These are phyloP conservation scores for Aspergillus quadricinctus DNA, from an alignment of 2,329 filamentous ascomycete species.

Conservation along the genomic window DNA sequence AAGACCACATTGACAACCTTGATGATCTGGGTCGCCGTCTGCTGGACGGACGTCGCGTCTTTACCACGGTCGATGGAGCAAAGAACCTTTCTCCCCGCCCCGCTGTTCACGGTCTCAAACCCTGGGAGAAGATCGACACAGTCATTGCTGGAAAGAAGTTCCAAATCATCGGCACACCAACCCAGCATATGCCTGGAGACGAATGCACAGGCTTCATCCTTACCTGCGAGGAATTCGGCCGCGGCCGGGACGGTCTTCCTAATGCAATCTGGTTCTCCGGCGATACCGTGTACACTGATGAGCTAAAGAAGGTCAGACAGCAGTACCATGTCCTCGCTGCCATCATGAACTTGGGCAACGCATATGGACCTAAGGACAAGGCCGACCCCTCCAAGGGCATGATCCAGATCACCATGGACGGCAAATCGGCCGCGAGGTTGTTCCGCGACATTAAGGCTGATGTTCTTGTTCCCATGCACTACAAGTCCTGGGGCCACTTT, in stretches of 20 bases:
- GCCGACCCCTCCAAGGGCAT: constrained; percentile 11
- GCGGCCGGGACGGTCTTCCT: constrained; percentile 29
- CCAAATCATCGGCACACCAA: constrained; percentile 42
- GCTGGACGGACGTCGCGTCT: constrained; percentile 44
- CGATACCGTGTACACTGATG: constrained; percentile 46
- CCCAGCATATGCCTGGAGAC: constrained; percentile 41
- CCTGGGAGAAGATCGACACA: constrained; percentile 36
- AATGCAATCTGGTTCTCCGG: constrained; percentile 50
- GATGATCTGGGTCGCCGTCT: constrained; percentile 45
- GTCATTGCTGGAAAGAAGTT: constrained; percentile 32
- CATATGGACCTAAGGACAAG: constrained; percentile 13
- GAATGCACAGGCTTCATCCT: constrained; percentile 48
- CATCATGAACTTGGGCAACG: constrained; percentile 41
- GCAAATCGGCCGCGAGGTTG: constrained; percentile 37
- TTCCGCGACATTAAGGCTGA: constrained; percentile 40
- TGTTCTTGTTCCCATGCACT: constrained; percentile 46
- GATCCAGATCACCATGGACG: constrained; percentile 38
- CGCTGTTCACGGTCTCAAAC: constrained; percentile 36
- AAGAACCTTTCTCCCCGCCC: constrained; percentile 43
- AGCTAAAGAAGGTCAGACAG: constrained; percentile 33
- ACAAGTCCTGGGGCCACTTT: constrained; percentile 46
- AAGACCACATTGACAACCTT: constrained; percentile 50
- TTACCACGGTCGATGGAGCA: constrained; percentile 46
- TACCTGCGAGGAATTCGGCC: constrained; percentile 35
- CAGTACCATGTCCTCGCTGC: constrained; percentile 37